Conservation (phyloP, 2,329 filamentous ascomycete species). For the Cladosporium halotolerans region DNA sequence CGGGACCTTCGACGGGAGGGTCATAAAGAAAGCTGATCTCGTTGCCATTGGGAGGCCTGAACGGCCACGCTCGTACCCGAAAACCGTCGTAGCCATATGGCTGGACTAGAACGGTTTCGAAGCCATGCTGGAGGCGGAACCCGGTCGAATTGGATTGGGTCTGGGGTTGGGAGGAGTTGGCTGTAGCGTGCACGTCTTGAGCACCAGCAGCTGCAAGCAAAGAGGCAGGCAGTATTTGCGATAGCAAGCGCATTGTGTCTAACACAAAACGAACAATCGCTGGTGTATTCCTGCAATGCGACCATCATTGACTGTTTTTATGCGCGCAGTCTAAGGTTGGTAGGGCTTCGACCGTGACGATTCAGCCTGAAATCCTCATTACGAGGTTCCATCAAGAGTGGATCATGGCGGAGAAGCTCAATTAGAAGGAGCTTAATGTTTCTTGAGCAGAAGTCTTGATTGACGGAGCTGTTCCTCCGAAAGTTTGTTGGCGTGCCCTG, state of each 20-base stretch:
- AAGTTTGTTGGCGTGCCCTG: no score
- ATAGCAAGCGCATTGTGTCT: no score
- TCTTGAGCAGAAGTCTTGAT: not conserved
- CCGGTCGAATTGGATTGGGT: slow-evolving; percentile 21
- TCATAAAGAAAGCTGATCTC: slow-evolving; percentile 36
- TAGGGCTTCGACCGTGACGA: not conserved
- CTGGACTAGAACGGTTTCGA: slow-evolving; percentile 35
- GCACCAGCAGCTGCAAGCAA: no score
- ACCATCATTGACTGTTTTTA: no score
- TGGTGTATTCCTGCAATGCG: no score
- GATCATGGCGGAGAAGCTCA: slow-evolving; percentile 4
- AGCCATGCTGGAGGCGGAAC: slow-evolving; percentile 34
- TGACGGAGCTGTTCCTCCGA: no score
- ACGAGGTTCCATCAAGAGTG: slow-evolving; percentile 1
- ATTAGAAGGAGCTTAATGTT: not conserved
- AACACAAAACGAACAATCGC: no score
- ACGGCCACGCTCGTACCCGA: slow-evolving; percentile 35
- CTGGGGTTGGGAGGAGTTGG: not conserved
- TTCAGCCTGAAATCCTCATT: not conserved
- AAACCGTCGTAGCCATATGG: slow-evolving; percentile 37
- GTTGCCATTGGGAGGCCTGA: slow-evolving; percentile 30
- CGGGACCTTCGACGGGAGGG: slow-evolving; percentile 34
- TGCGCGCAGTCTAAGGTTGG: no score
- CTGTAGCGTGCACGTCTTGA: no score
- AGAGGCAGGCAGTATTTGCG: no score